These are phyloP conservation scores for Auriculariales sp. DNA, from an alignment of 768 basidiomycete species.

Conservation along the genomic window DNA sequence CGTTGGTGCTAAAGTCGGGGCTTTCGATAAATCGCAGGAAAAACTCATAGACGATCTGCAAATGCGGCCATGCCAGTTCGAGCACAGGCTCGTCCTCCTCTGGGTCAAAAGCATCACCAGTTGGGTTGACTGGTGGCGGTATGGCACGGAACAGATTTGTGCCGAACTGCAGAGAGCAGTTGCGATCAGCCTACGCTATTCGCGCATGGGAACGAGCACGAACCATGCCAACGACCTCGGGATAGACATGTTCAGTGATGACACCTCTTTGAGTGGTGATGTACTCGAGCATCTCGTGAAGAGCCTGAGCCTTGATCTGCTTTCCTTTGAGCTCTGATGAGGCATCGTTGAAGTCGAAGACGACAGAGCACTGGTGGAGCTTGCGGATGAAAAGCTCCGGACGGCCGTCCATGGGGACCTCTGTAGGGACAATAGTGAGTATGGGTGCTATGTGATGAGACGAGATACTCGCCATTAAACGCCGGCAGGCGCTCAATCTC, in stretches of 20 bases:
- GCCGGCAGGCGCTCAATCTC: constrained; percentile 90
- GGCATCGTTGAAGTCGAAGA: constrained; percentile 98
- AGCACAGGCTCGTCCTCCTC: constrained; percentile 99
- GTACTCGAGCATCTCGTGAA: constrained; percentile 98
- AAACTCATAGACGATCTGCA: constrained; percentile 99
- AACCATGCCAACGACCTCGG: constrained; percentile 97
- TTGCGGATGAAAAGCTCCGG: constrained; percentile 88
- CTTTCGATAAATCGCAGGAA: constrained; percentile 98
- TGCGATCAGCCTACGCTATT: constrained; percentile 8
- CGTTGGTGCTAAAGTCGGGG: constrained; percentile 94
- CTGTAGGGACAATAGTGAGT: constrained; percentile 25
- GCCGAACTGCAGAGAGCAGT: constrained; percentile 54
- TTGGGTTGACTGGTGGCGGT: constrained; percentile 97
- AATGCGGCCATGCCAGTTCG: constrained; percentile 97
- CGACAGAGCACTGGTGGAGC: constrained; percentile 86
- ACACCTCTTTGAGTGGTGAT: constrained; percentile 94
- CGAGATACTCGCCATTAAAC: constrained; percentile 52
- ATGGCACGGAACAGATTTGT: constrained; percentile 98
- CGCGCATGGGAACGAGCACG: constrained; percentile 16
- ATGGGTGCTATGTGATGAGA: neutral
- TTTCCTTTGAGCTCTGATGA: constrained; percentile 92
- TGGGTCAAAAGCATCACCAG: constrained; percentile 96
- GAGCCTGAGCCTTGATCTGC: constrained; percentile 94
- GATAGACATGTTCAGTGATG: constrained; percentile 94
- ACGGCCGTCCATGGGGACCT: constrained; percentile 78